Evolutionary conservation across 441 rosid species (phyloP), one percentile per base, ranked within the genome.

Genomic region (Oxalis stricta): DNA sequence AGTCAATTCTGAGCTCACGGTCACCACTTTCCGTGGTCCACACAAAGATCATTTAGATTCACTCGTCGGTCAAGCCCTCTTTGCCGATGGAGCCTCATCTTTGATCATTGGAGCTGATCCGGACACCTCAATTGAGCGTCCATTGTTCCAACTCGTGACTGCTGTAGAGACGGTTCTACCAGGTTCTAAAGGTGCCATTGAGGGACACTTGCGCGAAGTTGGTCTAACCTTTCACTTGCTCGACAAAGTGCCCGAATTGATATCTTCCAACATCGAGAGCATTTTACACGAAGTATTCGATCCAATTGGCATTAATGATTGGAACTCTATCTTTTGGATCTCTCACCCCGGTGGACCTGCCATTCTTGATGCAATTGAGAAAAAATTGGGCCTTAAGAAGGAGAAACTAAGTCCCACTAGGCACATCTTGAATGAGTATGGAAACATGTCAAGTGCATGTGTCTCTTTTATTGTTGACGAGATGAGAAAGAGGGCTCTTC

Each of bases 241-340:
- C 2, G 67, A 70, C 46, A 70, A 70, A 33, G 80, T 70, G 3
- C 80, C 80, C 3, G 69, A 61, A 10, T 46, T 74, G 42, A 64
- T 73, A 32, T 67, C 80, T 0, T 64, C 64, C 49, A 67, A 74
- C 67, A 46, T 70, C 6, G 74, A 74, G 68, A 74, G 61, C 48
- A 52, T 67, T 53, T 46, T 73, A 24, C 60, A 17, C 0, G 74
- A 74, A 46, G 75, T 72, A 0, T 72, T 69, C 43, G 14, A 48
- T 44, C 79, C 72, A 0, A 37, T 72, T 2, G 75, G 79, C 5
- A 72, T 72, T 13, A 63, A 26, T 5, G 79, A 72, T 44, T 72
- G 75, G 75, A 72, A 72, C 51, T 69, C 75, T n/a, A 37, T 69
- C 22, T 72, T 72, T 58, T 72, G 79, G 79, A 65, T 72, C 22